phyloP scores from a whole-genome alignment of 495 filamentous ascomycete genomes.

The Podospora pseudoanserina region DNA sequence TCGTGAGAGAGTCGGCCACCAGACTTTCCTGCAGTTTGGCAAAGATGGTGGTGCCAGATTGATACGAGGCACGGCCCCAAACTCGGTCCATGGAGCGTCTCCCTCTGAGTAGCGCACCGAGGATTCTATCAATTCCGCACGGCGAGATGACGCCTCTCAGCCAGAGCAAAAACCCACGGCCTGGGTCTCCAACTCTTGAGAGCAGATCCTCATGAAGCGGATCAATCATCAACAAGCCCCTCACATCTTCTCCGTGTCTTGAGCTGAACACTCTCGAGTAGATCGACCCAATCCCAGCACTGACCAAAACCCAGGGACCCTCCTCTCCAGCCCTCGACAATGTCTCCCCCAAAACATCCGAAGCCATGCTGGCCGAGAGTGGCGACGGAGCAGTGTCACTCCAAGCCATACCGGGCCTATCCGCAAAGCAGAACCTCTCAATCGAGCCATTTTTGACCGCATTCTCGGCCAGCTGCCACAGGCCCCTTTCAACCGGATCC shows the following conservation, averaged over 20 bases:
- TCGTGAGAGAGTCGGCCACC: slow-evolving; percentile 75
- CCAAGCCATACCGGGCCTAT: slow-evolving; percentile 85
- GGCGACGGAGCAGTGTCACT: slow-evolving; percentile 91
- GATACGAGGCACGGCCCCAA: slow-evolving; percentile 71
- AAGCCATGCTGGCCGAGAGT: slow-evolving; percentile 83
- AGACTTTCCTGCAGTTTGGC: slow-evolving; percentile 90
- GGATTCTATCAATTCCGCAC: slow-evolving; percentile 73
- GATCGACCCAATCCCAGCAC: slow-evolving; percentile 75
- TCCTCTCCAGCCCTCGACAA: slow-evolving; percentile 74
- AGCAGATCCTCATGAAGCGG: slow-evolving; percentile 83
- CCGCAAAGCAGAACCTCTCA: slow-evolving; percentile 87
- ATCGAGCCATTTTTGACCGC: slow-evolving; percentile 72
- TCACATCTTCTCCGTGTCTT: slow-evolving; percentile 65
- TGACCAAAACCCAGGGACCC: slow-evolving; percentile 69
- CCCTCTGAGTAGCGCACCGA: slow-evolving; percentile 73
- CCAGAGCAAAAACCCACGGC: slow-evolving; percentile 81
- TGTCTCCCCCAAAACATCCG: slow-evolving; percentile 80
- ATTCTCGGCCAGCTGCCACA: slow-evolving; percentile 67
- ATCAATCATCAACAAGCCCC: slow-evolving; percentile 81
- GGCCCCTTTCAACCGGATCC: slow-evolving; percentile 66
- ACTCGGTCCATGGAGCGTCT: slow-evolving; percentile 79
- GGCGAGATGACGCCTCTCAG: slow-evolving; percentile 78
- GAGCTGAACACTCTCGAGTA: slow-evolving; percentile 87
- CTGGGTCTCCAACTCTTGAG: slow-evolving; percentile 56
- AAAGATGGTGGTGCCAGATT: slow-evolving; percentile 76